Evolutionary conservation across 176 grass and related monocot genomes (phyloP), one percentile per base, ranked within the genome.

Genomic region (Avena insularis): DNA sequence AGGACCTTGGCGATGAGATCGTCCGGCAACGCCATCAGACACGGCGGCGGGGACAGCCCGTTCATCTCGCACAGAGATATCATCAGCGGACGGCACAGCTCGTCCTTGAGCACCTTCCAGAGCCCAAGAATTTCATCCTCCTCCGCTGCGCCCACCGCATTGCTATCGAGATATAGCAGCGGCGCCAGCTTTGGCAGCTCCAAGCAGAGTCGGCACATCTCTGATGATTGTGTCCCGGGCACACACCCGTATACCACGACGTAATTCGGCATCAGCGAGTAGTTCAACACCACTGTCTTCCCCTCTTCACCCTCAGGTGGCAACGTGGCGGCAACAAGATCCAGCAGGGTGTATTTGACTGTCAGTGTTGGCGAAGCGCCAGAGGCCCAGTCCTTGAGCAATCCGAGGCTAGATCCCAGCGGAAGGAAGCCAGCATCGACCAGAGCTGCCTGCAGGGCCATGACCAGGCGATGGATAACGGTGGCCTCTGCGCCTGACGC

Each of bases 1-100:
- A 99, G 77, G 29, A 99, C 65, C 76, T 84, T 93, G 20, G 87
- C 71, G 79, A 94, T 99, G 16, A 96, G 61, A 46, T 96, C 94
- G 36, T 19, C 67, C 9, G 94, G 92, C 80, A 99, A 75, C 8
- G 61, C 79, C 92, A 94, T 96, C 87, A 96, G 94, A 85, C 96
- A 96, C 2, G 93, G 88, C 2, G 92, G 96, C 53, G 91, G 75
- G 66, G 45, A 31, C 73, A 96, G 65, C 55, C 78, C 75, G 40
- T 94, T 92, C 14, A 81, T 81, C 19, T 80, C 31, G 70, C 94
- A 94, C 56, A 96, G 60, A 38, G 89, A 90, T 87, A 96, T 82
- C 62, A 94, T 92, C 10, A 96, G 58, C 35, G 91, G 97, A 64
- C 96, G 83, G 43, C 85, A 84, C 6, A 99, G 66, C 80, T 72